phyloP scores from a whole-genome alignment of 2,329 filamentous ascomycete genomes.

The Coniella lustricola region DNA sequence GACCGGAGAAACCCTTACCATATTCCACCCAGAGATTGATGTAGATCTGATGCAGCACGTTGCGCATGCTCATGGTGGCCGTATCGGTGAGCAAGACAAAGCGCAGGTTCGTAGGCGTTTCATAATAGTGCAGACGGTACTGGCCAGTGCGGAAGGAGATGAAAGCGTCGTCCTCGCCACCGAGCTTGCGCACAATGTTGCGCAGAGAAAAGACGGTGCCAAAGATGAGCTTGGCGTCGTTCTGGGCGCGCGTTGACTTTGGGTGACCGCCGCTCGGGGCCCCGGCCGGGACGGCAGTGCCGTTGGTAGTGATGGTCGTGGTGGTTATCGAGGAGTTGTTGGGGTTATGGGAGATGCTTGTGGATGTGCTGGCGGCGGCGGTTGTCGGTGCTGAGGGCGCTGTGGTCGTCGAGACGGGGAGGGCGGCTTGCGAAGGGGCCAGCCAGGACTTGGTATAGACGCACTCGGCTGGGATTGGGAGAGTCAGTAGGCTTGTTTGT shows the following conservation, averaged over 20 bases:
- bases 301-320: conserved; percentile 9
- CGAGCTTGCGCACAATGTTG: conserved; percentile 94
- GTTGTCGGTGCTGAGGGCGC: background rate
- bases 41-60: conserved; percentile 95
- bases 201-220: conserved; percentile 93
- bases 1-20: conserved; percentile 44
- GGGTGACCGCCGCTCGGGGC: background rate
- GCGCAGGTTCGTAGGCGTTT: conserved; percentile 91
- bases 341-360: too few species aligned
- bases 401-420: conserved; percentile 26
- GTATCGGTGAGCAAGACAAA: conserved; percentile 96
- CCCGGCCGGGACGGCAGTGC: too few species aligned
- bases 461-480: conserved; percentile 69
- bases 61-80: conserved; percentile 80
- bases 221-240: conserved; percentile 96
- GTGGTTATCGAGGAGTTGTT: conserved; percentile 7
- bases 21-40: conserved; percentile 98
- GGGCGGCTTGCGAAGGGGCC: conserved; percentile 34
- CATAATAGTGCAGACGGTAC: conserved; percentile 99
- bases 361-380: too few species aligned
- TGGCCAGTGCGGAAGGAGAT: conserved; percentile 87
- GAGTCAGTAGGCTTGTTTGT: conserved; percentile 10
- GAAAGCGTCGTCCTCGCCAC: conserved; percentile 90
- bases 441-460: conserved; percentile 91
- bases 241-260: conserved; percentile 31